Evolutionary conservation across 2,329 filamentous ascomycete genomes (phyloP).

Genomic region (Raffaelea arxii): DNA sequence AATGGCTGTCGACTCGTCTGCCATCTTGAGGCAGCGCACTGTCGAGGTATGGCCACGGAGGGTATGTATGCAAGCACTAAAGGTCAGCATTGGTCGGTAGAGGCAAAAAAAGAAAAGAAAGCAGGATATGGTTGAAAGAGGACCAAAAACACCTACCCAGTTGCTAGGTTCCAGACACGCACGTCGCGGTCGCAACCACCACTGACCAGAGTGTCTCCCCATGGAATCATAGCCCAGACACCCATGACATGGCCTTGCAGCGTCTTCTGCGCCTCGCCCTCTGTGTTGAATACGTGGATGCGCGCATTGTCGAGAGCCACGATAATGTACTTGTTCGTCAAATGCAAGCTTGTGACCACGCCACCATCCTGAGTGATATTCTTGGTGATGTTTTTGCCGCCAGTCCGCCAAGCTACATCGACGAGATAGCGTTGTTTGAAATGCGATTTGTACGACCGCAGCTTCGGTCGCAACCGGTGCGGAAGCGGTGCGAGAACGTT

Average conservation of each 20-base stretch:
- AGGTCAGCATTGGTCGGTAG: slow-evolving; percentile 17
- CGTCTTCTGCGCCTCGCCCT: slow-evolving; percentile 79
- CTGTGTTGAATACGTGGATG: slow-evolving; percentile 94
- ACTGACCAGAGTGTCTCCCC: slow-evolving; percentile 89
- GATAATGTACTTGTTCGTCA: slow-evolving; percentile 94
- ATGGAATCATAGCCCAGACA: slow-evolving; percentile 98
- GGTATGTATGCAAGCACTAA: slow-evolving; percentile 65
- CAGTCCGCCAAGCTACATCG: slow-evolving; percentile 91
- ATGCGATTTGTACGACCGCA: slow-evolving; percentile 85
- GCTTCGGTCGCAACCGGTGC: slow-evolving; percentile 57
- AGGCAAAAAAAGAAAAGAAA: neutral
- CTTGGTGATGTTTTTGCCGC: slow-evolving; percentile 70
- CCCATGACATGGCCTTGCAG: slow-evolving; percentile 97
- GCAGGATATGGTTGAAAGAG: neutral
- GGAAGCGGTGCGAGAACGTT: slow-evolving; percentile 20
- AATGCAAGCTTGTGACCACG: slow-evolving; percentile 88
- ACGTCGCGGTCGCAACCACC: slow-evolving; percentile 96
- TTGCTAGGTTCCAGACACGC: slow-evolving; percentile 90
- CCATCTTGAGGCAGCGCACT: slow-evolving; percentile 96
- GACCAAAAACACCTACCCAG: slow-evolving; percentile 55
- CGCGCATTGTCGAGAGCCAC: slow-evolving; percentile 96
- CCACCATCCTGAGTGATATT: slow-evolving; percentile 95
- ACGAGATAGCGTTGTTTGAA: slow-evolving; percentile 98
- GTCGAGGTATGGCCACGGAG: slow-evolving; percentile 93
- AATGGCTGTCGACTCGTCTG: slow-evolving; percentile 84